Evolutionary conservation across 2,329 filamentous ascomycete genomes (phyloP).

Genomic region (Talaromyces rugulosus): DNA sequence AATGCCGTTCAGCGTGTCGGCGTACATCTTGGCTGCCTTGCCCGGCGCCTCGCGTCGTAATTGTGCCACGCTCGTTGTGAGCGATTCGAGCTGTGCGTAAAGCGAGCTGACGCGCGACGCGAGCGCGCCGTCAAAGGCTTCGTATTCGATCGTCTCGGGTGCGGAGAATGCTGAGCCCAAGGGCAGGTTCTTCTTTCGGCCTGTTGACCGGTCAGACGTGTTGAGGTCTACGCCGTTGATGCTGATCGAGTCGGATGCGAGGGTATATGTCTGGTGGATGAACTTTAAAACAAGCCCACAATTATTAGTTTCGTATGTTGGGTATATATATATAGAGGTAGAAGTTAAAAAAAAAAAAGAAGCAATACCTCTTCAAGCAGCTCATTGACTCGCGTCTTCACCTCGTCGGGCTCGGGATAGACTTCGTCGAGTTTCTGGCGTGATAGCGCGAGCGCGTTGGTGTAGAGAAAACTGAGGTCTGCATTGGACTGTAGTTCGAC

Average conservation of each 20-base stretch:
- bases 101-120: slow-evolving; percentile 40
- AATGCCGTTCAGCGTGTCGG: slow-evolving; percentile 28
- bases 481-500: slow-evolving; percentile 48
- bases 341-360: not conserved
- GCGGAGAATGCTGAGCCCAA: slow-evolving; percentile 31
- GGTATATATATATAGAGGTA: not conserved
- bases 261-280: slow-evolving; percentile 41
- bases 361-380: slow-evolving; percentile 36
- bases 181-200: slow-evolving; percentile 18
- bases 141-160: slow-evolving; percentile 45
- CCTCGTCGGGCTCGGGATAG: slow-evolving; percentile 41
- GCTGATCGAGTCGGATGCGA: slow-evolving; percentile 41
- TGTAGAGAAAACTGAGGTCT: slow-evolving; percentile 47
- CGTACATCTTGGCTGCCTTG: slow-evolving; percentile 37
- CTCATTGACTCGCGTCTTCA: slow-evolving; percentile 41
- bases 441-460: slow-evolving; percentile 41
- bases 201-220: slow-evolving; percentile 7
- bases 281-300: slow-evolving; percentile 25
- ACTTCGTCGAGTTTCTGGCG: slow-evolving; percentile 47
- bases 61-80: slow-evolving; percentile 45
- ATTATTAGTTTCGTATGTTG: too few species aligned
- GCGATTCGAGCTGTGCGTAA: slow-evolving; percentile 45
- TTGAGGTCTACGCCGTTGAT: slow-evolving; percentile 45
- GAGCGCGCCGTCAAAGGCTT: slow-evolving; percentile 41
- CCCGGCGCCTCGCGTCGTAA: slow-evolving; percentile 42